Percentiles rank a stretch among this genome's conserved stretches.
phyloP scores from a whole-genome alignment of 495 filamentous ascomycete species.

The Penicillium daleae region DNA sequence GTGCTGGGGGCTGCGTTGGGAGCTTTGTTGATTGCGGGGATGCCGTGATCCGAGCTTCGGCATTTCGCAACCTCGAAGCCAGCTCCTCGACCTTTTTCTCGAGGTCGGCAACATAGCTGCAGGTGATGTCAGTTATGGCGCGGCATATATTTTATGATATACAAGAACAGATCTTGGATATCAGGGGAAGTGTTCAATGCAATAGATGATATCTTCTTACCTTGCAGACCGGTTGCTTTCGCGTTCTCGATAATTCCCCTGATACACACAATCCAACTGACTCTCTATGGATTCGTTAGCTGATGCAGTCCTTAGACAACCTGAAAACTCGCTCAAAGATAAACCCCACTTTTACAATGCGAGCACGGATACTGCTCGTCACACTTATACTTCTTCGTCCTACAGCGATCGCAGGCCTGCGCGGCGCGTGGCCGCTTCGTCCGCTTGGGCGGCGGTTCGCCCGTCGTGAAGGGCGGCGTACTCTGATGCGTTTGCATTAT shows the following conservation, averaged over 20 bases:
- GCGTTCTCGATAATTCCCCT: constrained; percentile 42
- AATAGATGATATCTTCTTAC: constrained; percentile 23
- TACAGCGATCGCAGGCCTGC: constrained; percentile 47
- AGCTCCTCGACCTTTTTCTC: constrained; percentile 46
- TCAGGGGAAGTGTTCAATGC: no score
- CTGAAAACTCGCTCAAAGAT: background rate
- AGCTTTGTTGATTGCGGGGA: constrained; percentile 20
- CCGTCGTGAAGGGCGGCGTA: constrained; percentile 15
- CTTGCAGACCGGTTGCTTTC: constrained; percentile 42
- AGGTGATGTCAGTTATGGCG: constrained; percentile 4
- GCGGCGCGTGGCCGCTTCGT: constrained; percentile 44
- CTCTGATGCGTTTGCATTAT: constrained; percentile 26
- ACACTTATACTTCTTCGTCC: constrained; percentile 51
- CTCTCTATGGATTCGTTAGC: constrained; percentile 30
- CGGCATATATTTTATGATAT: background rate
- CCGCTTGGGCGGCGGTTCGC: constrained; percentile 34
- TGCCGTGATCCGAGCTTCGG: constrained; percentile 27
- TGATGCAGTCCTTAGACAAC: background rate
- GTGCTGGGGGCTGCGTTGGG: constrained; percentile 6
- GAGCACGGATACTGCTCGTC: constrained; percentile 47
- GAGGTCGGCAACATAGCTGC: constrained; percentile 42
- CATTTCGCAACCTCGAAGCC: constrained; percentile 29
- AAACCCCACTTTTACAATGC: constrained; percentile 43
- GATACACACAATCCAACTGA: constrained; percentile 39
- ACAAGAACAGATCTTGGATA: background rate